phyloP scores from a whole-genome alignment of 208 protist species.

The Wallacemonas sp. region DNA sequence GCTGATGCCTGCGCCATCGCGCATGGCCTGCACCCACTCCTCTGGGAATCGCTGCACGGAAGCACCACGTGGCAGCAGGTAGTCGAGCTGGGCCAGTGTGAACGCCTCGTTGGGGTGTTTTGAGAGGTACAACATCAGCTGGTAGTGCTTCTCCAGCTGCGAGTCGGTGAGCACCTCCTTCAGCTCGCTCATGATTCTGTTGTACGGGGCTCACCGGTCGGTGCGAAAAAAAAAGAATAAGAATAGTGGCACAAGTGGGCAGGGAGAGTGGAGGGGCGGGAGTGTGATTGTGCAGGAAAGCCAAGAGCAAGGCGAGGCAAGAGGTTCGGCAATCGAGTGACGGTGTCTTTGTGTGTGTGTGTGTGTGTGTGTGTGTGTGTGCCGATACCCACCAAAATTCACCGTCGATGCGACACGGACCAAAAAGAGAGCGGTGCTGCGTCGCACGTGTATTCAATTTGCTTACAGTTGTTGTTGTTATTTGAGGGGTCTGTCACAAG shows the following conservation, averaged over 20 bases:
- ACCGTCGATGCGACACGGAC: too few species aligned
- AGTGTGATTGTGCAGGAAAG: background rate
- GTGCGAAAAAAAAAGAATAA: slow-evolving; percentile 13
- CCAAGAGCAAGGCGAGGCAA: background rate
- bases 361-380: background rate
- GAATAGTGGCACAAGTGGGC: too few species aligned
- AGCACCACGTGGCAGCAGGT: slow-evolving; percentile 72
- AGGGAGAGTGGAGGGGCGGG: too few species aligned
- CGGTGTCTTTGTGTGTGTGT: background rate
- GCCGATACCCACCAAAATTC: too few species aligned
- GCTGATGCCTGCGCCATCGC: slow-evolving; percentile 44
- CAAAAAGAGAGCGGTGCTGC: too few species aligned
- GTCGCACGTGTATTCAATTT: too few species aligned
- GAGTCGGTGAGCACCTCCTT: slow-evolving; percentile 56
- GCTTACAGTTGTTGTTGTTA: too few species aligned
- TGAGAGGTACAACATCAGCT: slow-evolving; percentile 76
- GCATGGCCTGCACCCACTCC: slow-evolving; percentile 67
- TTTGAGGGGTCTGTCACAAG: too few species aligned
- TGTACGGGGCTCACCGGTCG: background rate
- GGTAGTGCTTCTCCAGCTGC: slow-evolving; percentile 85
- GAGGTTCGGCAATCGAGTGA: background rate
- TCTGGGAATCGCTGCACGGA: slow-evolving; percentile 76
- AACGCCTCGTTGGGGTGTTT: slow-evolving; percentile 64
- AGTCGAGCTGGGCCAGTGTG: slow-evolving; percentile 77
- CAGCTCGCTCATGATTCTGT: slow-evolving; percentile 70